These are phyloP conservation scores for Hymenoscyphus salicellus DNA, from an alignment of 2,329 filamentous ascomycete species.

Conservation along the genomic window DNA sequence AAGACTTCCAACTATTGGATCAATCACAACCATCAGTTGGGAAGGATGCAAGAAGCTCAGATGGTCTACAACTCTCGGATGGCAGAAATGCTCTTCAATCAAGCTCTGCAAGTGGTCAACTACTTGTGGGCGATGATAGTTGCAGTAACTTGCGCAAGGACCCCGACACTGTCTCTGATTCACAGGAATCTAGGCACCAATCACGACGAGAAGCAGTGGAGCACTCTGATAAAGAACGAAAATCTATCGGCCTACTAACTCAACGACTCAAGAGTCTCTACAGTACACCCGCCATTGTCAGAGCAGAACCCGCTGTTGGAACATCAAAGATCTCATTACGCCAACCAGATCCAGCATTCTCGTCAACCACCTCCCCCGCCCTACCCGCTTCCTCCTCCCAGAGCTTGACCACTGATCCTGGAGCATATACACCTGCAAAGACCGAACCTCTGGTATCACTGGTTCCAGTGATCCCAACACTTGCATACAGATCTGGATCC, in stretches of 20 bases:
- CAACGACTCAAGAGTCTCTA: not conserved
- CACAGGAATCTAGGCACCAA: not conserved
- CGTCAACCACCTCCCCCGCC: constrained; percentile 71
- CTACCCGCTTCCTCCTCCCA: constrained; percentile 76
- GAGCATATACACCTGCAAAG: constrained; percentile 83
- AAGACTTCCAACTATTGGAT: too few species aligned
- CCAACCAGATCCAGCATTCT: constrained; percentile 65
- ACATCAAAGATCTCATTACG: constrained; percentile 76
- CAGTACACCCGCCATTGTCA: not conserved
- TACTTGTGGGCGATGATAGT: not conserved
- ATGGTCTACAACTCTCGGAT: not conserved
- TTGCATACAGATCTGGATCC: constrained; percentile 72
- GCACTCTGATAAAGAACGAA: not conserved
- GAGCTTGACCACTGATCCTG: constrained; percentile 83
- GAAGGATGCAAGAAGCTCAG: not conserved
- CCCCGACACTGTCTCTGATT: not conserved
- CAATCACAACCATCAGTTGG: not conserved
- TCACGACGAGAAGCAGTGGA: not conserved
- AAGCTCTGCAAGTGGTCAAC: not conserved
- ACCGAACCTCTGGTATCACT: constrained; percentile 56
- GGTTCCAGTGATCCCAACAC: constrained; percentile 63
- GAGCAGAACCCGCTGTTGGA: constrained; percentile 20
- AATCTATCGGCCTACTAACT: constrained; percentile 3
- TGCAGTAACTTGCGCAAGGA: not conserved
- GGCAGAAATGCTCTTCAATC: not conserved